Percentiles rank a stretch among this genome's conserved stretches.
These are phyloP conservation scores for Mycena belliarum DNA, from an alignment of 768 basidiomycete species.

Conservation along the genomic window DNA sequence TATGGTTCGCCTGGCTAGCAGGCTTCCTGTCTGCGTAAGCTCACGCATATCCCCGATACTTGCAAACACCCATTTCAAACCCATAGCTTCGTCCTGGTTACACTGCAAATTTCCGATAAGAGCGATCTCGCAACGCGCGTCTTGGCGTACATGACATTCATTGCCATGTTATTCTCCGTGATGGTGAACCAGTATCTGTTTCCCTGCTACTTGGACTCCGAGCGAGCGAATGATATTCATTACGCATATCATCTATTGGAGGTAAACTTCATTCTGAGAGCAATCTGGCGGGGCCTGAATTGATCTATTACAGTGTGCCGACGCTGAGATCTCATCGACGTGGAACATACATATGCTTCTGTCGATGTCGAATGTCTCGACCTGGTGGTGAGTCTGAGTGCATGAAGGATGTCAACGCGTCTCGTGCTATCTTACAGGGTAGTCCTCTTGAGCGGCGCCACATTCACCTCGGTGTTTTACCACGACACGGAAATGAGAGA, in stretches of 20 bases:
- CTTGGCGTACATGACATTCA: conserved; percentile 3
- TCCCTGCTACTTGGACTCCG: not conserved
- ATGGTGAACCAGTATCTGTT: not conserved
- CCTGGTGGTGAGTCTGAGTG: conserved; percentile 5
- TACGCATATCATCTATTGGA: conserved; percentile 1
- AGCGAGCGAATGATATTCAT: not conserved
- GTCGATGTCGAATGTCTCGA: conserved; percentile 8
- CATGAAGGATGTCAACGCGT: no score
- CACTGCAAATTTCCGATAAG: conserved; percentile 5
- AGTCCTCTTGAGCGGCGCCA: not conserved
- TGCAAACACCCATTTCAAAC: not conserved
- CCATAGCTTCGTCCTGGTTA: conserved; percentile 3
- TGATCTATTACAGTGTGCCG: not conserved
- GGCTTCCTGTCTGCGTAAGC: not conserved
- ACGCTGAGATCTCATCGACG: not conserved
- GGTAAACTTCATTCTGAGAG: not conserved
- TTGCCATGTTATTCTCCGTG: not conserved
- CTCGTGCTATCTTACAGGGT: no score
- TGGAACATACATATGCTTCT: conserved; percentile 6
- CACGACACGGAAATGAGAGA: not conserved
- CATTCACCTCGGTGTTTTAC: conserved; percentile 3
- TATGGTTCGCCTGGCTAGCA: not conserved
- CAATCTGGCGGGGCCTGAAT: not conserved
- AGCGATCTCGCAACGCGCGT: conserved; percentile 7
- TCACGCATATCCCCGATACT: not conserved